These are phyloP conservation scores for Aspergillus sp. DNA, from an alignment of 2,329 filamentous ascomycete genomes.

Conservation along the genomic window DNA sequence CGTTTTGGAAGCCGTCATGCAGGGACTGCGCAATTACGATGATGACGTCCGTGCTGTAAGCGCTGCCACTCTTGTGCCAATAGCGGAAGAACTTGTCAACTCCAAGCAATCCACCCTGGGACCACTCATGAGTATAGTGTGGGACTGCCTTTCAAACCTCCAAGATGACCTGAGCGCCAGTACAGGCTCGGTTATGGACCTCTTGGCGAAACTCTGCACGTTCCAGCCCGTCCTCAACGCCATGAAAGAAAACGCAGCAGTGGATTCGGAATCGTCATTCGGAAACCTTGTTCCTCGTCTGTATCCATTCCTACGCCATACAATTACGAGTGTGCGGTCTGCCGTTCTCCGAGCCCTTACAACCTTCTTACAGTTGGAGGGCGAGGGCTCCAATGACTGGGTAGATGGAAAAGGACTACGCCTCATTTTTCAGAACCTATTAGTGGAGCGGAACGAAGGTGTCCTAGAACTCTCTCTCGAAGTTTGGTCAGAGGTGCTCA, in stretches of 20 bases:
- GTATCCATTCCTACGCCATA: constrained; percentile 94
- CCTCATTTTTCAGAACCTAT: constrained; percentile 88
- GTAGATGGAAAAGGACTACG: constrained; percentile 85
- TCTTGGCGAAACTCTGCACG: constrained; percentile 90
- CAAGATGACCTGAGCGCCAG: constrained; percentile 96
- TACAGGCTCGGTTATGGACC: constrained; percentile 97
- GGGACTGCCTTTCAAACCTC: constrained; percentile 95
- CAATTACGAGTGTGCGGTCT: constrained; percentile 90
- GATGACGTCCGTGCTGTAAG: constrained; percentile 97
- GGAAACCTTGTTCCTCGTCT: constrained; percentile 87
- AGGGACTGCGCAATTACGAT: constrained; percentile 83
- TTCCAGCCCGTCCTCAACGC: constrained; percentile 89
- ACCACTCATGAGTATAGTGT: constrained; percentile 87
- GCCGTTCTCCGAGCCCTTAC: constrained; percentile 89
- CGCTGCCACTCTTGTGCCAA: constrained; percentile 94
- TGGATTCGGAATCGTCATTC: constrained; percentile 85
- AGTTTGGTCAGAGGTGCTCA: constrained; percentile 79
- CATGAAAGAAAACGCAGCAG: constrained; percentile 85
- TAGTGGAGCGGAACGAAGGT: constrained; percentile 85
- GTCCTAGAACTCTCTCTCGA: constrained; percentile 81
- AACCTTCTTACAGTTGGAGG: constrained; percentile 87
- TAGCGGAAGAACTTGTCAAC: constrained; percentile 90
- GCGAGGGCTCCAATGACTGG: constrained; percentile 80
- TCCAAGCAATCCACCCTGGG: constrained; percentile 77
- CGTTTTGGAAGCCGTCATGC: constrained; percentile 89